Percentiles rank a stretch among this genome's conserved stretches.
These are phyloP conservation scores for Apophysomyces sp. DNA, from an alignment of 371 early-diverging fungal species.

Conservation along the genomic window DNA sequence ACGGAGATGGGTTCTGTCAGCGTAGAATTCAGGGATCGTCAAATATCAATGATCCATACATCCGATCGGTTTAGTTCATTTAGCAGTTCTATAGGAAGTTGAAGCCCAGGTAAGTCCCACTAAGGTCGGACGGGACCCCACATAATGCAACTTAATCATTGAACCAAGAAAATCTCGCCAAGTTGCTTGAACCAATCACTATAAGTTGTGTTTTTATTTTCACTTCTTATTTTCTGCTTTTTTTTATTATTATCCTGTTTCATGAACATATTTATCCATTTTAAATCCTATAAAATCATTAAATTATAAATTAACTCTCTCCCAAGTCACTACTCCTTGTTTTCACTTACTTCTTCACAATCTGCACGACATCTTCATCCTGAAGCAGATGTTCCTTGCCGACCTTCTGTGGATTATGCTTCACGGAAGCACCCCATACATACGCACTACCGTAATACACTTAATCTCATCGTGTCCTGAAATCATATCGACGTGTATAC, in stretches of 20 bases:
- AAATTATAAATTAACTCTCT: neutral
- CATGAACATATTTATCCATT: neutral
- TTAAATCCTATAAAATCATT: neutral
- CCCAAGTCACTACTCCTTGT: neutral
- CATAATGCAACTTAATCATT: too few species aligned
- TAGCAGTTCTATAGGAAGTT: too few species aligned
- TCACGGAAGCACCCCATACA: conserved; percentile 99
- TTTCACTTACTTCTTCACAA: conserved; percentile 56
- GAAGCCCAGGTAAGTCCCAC: too few species aligned
- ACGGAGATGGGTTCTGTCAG: too few species aligned
- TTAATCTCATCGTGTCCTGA: neutral
- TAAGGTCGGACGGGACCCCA: too few species aligned
- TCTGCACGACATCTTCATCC: conserved; percentile 99
- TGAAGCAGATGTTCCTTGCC: conserved; percentile 94
- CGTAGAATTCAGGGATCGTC: too few species aligned
- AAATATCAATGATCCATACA: too few species aligned
- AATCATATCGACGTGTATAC: conserved; percentile 32
- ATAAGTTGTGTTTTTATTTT: too few species aligned
- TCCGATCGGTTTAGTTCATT: too few species aligned
- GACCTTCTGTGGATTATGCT: conserved; percentile 99
- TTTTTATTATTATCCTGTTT: neutral
- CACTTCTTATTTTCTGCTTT: neutral
- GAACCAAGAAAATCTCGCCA: too few species aligned
- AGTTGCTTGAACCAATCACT: too few species aligned
- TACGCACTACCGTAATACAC: conserved; percentile 62